phyloP scores from a whole-genome alignment of 2,329 filamentous ascomycete genomes.

The Fusarium buharicum region DNA sequence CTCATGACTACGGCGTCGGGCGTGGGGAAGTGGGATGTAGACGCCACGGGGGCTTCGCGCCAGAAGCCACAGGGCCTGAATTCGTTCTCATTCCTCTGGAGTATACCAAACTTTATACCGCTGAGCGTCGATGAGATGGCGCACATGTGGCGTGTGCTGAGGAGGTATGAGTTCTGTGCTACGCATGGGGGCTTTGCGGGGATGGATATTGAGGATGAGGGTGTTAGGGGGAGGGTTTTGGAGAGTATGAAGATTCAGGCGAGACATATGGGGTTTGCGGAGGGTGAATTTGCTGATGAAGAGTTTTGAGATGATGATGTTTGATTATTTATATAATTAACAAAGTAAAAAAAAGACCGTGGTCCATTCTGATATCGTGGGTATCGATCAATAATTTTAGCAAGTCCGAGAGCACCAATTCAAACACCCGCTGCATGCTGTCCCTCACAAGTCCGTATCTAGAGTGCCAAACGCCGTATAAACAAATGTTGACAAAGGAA shows the following conservation, averaged over 20 bases:
- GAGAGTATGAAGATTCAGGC: constrained; percentile 83
- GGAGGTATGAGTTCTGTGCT: constrained; percentile 68
- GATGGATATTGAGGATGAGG: constrained; percentile 66
- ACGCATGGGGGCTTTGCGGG: constrained; percentile 75
- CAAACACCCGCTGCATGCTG: constrained; percentile 21
- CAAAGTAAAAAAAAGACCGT: constrained; percentile 3
- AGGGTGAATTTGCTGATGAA: constrained; percentile 53
- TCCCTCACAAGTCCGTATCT: neutral
- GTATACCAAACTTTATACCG: constrained; percentile 79
- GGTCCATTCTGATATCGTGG: constrained; percentile 36
- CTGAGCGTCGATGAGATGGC: constrained; percentile 70
- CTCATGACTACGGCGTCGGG: constrained; percentile 75
- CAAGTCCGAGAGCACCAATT: neutral
- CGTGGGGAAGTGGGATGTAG: constrained; percentile 56
- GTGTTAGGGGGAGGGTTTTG: constrained; percentile 72
- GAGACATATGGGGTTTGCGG: constrained; percentile 58
- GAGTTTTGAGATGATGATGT: constrained; percentile 23
- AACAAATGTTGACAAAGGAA: neutral
- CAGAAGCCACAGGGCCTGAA: constrained; percentile 57
- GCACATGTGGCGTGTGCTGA: constrained; percentile 76
- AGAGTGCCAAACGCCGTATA: constrained; percentile 5
- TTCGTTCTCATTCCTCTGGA: constrained; percentile 79
- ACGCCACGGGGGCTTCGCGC: constrained; percentile 52
- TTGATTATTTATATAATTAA: constrained; percentile 9
- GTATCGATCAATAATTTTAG: constrained; percentile 25